Base-by-base conservation (phyloP, 345 rosid species). In the Rubroshorea leprosula region DNA sequence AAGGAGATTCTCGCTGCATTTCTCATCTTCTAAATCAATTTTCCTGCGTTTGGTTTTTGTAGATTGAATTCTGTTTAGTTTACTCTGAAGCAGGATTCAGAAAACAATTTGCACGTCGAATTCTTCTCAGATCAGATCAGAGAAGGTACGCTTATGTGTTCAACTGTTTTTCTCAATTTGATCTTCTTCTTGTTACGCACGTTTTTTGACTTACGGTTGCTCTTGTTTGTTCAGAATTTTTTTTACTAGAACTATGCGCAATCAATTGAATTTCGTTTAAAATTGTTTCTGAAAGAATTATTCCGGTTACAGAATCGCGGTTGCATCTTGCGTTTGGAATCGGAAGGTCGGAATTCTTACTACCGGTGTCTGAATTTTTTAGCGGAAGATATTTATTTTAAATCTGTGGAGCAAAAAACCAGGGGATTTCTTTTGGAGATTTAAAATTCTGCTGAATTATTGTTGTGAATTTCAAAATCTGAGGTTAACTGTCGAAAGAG, bases 1-100 rank as follows among this genome's bases (percentile, higher is more conserved):
- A 55, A 54, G 52, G 52, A 60, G 76, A 64, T 69, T 60, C 71
- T 65, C 51, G 62, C 54, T 17, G 58, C 77, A 76, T 57, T 70
- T 49, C 47, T 23, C 24, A 27, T 16, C 23, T 16, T 70, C 29
- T 1, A 10, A n/a, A n/a, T n/a, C n/a, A n/a, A n/a, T n/a, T n/a
- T 23, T 51, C 18, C 18, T 7, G 18, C 15, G 31, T 49, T 47
- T 31, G n/a, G 25, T 2, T 49, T 44, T 14, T 5, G 22, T 43
- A 35, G 23, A 23, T 25, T 5, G 22, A 55, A 15, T 67, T 62
- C 23, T 2, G 17, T 23, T 59, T 58, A 49, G 22, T 52, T 47
- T 39, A 15, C 55, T 23, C n/a, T n/a, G 54, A 52, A 51, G 65
- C 54, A 22, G n/a, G n/a, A 60, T 55, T 23, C 12, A 27, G 55